Conservation (phyloP, 176 grass and related monocot genomes). For the Eleusine coracana region DNA sequence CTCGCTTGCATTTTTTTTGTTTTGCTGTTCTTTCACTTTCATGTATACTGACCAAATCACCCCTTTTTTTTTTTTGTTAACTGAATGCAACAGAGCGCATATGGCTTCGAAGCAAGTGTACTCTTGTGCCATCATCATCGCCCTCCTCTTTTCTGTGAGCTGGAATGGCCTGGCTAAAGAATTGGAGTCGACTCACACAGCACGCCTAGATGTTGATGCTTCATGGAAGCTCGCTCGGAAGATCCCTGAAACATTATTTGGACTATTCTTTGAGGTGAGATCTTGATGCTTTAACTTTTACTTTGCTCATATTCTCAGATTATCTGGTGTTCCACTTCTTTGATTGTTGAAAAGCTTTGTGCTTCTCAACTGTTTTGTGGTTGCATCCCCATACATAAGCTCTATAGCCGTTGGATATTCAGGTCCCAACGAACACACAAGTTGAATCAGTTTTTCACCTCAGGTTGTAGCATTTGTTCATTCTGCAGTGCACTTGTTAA, state of each 20-base stretch:
- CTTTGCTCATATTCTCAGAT: neutral
- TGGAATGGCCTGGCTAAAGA: constrained; percentile 42
- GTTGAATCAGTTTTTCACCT: too few species aligned
- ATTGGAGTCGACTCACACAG: constrained; percentile 48
- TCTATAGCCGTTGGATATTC: too few species aligned
- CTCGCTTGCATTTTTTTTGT: too few species aligned
- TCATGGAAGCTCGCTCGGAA: constrained; percentile 46
- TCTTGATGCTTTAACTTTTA: neutral
- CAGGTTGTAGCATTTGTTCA: too few species aligned
- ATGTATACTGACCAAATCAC: too few species aligned
- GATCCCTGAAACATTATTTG: constrained; percentile 74
- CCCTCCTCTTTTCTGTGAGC: constrained; percentile 2
- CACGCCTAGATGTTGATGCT: constrained; percentile 55
- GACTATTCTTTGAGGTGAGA: constrained; percentile 88
- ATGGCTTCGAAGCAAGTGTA: constrained; percentile 11
- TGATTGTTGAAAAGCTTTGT: neutral
- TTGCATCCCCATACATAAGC: too few species aligned
- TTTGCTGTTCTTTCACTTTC: too few species aligned
- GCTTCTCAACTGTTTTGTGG: too few species aligned
- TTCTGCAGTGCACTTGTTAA: too few species aligned
- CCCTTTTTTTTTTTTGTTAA: neutral
- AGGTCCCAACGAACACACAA: too few species aligned
- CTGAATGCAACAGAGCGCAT: neutral
- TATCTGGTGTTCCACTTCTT: neutral
- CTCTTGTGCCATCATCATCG: neutral